Base-by-base conservation (phyloP, 257 asterid species). In the Handroanthus guayacan region DNA sequence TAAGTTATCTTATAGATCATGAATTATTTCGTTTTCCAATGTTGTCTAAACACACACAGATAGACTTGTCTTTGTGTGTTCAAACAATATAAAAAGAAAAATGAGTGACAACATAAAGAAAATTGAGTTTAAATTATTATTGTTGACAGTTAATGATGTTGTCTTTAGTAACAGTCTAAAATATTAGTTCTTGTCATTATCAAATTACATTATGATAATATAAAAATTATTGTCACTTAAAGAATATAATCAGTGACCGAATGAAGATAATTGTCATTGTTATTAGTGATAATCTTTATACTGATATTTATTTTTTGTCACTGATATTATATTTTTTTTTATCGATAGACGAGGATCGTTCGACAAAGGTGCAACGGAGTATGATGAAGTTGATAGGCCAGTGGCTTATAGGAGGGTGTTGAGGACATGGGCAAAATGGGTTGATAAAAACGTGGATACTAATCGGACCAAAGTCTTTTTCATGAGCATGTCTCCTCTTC, bases 401-500 rank as follows among this genome's bases (percentile, higher is more conserved):
- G 81, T 79, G 20, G 83, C 83, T 5, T 82, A 82, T 18, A 57
- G 76, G 61, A 67, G 79, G 66, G 86, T 79, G 61, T 12, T 82
- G 77, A 71, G 65, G 50, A 82, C 86, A 16, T 82, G 86, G 86
- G 78, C 81, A 0, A 79, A 72, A 13, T 82, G 86, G 86, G 83
- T 82, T 2, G 77, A 82, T 60, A 79, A 79, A 16, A 71, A 79
- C 38, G 67, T 82, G 34, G 18, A 82, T 61, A 81, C 79, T 0
- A 75, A 79, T 34, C 50, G 79, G 62, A 82, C 86, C 67, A 41
- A 79, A 65, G 81, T 82, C 56, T 82, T 79, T 38, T 82, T 82
- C 81, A 75, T 79, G 81, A 82, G 81, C 83, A 82, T 75, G 86
- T 82, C 86, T 14, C 86, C 86, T 16, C 83, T 82, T 61, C 86